Base-by-base conservation (phyloP, 1,284 basidiomycete species). In the Apiotrichum siamense region DNA sequence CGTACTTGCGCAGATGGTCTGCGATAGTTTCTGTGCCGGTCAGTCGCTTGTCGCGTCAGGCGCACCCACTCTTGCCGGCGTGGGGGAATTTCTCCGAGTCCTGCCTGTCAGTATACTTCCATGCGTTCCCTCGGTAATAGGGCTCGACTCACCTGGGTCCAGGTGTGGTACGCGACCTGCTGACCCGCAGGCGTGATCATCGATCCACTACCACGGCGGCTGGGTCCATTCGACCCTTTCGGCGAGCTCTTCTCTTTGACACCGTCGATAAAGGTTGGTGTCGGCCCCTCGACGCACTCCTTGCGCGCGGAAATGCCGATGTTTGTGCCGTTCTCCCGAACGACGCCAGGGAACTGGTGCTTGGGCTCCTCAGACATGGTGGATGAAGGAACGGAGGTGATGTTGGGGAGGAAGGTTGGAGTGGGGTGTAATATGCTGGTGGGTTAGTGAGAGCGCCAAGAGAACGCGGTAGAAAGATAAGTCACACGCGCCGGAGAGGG, bases 1-100 rank as follows among this genome's bases (percentile, higher is more conserved):
- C 89, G 63, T 87, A 88, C 76, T 88, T 89, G 71, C 87, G 79
- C 61, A 92, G 79, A 66, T 91, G 87, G 75, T 93, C 89, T 36
- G 86, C 83, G 83, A 92, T 91, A 38, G 73, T 75, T 58, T 73
- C 67, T 71, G 56, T 24, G 12, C 6, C 10, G n/a, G 37, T 58
- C 25, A 59, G 55, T 18, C 3, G 12, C 21, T 4, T 29, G 23
- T n/a, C 12, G 17, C 4, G 9, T 3, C 6, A 17, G 11, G 9
- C n/a, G 31, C 15, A 61, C 67, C 23, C 44, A 69, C 69, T 74
- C 63, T 73, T 74, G 60, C 70, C 72, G 33, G 72, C 69, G 52
- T 74, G 73, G 24, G 74, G 74, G 60, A 72, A 72, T 46, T 71
- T 68, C 45, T 63, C 50, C 20, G 73, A 71, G 23, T 70, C 71